These are phyloP conservation scores for Astrothelium subdiscretum DNA, from an alignment of 495 filamentous ascomycete genomes.

Conservation along the genomic window DNA sequence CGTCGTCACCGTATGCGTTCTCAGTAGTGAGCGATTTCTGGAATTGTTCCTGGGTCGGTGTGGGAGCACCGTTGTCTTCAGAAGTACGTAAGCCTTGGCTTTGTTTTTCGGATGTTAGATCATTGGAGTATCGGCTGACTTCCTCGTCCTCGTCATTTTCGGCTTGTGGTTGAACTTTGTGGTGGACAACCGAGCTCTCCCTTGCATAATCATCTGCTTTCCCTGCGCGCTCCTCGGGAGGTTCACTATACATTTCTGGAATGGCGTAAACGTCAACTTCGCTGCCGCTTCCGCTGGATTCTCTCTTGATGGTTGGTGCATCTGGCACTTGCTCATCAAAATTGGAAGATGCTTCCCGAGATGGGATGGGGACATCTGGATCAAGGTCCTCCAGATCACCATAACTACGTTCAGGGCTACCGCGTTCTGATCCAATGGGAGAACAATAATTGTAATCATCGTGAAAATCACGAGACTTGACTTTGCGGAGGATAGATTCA, in stretches of 20 bases:
- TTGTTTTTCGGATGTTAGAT: neutral
- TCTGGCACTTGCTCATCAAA: conserved; percentile 44
- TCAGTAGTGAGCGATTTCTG: conserved; percentile 2
- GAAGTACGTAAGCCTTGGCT: conserved; percentile 4
- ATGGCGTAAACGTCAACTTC: conserved; percentile 60
- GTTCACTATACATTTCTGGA: conserved; percentile 46
- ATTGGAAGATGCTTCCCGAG: conserved; percentile 42
- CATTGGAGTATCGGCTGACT: conserved; percentile 26
- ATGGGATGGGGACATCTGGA: conserved; percentile 77
- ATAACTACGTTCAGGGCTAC: conserved; percentile 18
- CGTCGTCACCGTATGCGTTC: neutral
- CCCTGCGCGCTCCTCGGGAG: conserved; percentile 17
- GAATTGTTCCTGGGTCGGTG: conserved; percentile 20
- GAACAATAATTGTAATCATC: conserved; percentile 51
- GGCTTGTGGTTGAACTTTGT: conserved; percentile 14
- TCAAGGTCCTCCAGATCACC: conserved; percentile 44
- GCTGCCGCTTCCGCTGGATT: conserved; percentile 45
- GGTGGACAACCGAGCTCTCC: conserved; percentile 28
- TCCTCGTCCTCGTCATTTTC: conserved; percentile 25
- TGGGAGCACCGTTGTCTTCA: conserved; percentile 20
- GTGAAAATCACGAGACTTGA: conserved; percentile 53
- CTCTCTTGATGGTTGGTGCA: conserved; percentile 57
- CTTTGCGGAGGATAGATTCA: conserved; percentile 81
- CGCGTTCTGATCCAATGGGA: conserved; percentile 11
- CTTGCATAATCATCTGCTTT: conserved; percentile 25